Evolutionary conservation across 345 rosid species (phyloP).

Genomic region (Eucalyptus curtisii): DNA sequence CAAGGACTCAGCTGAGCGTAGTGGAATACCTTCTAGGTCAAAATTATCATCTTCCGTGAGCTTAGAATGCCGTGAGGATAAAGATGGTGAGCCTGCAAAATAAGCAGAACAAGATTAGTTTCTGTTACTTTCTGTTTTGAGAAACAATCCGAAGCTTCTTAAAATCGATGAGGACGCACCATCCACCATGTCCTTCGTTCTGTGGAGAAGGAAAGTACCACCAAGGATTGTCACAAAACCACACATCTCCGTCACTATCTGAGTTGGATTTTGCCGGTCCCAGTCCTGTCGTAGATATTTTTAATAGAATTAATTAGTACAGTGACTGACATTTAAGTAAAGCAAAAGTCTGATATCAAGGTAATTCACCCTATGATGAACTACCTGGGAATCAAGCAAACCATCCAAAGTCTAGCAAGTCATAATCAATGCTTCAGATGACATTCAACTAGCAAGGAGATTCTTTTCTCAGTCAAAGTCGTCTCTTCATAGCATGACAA

Average conservation of each 20-base stretch:
- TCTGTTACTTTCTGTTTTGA: not conserved
- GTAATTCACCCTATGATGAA: not conserved
- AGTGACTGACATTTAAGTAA: not conserved
- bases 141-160: not conserved
- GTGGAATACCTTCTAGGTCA: conserved; percentile 48
- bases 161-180: conserved; percentile 19
- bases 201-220: conserved; percentile 83
- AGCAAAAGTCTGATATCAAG: not conserved
- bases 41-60: conserved; percentile 25
- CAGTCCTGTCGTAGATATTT: conserved; percentile 38
- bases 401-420: not conserved
- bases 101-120: not conserved
- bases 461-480: not conserved
- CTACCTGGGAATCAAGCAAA: not conserved
- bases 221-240: conserved; percentile 80
- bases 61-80: conserved; percentile 24
- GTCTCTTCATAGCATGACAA: not conserved
- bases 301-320: not conserved
- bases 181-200: conserved; percentile 70
- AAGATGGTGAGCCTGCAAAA: conserved; percentile 28
- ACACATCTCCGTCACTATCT: conserved; percentile 69
- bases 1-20: conserved; percentile 31
- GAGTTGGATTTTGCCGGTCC: conserved; percentile 80
- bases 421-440: not conserved
- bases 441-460: not conserved